These are phyloP conservation scores for Actinomucor elegans DNA, from an alignment of 371 early-diverging fungal genomes.

Conservation along the genomic window DNA sequence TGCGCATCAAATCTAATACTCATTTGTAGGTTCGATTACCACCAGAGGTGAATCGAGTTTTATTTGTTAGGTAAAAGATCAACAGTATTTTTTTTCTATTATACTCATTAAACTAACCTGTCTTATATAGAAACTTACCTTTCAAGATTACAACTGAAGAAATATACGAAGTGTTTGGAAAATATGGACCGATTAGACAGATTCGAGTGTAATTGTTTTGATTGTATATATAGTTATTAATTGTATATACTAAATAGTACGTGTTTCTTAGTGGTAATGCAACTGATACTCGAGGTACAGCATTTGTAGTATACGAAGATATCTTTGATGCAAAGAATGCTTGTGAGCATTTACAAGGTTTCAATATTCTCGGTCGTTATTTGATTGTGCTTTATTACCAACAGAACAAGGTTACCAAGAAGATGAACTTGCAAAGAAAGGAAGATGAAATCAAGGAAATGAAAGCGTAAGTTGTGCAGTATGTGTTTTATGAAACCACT, in stretches of 20 bases:
- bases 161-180: conserved; percentile 96
- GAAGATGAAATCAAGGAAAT: conserved; percentile 85
- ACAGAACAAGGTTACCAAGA: conserved; percentile 78
- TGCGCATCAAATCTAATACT: not conserved
- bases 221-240: no score
- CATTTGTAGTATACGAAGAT: conserved; percentile 96
- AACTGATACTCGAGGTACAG: conserved; percentile 89
- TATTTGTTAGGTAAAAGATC: conserved; percentile 75
- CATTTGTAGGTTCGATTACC: conserved; percentile 74
- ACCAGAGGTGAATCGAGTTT: conserved; percentile 90
- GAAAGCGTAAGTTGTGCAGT: conserved; percentile 58
- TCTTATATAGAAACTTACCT: conserved; percentile 76
- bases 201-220: conserved; percentile 79
- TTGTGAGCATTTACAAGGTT: conserved; percentile 92
- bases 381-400: conserved; percentile 94
- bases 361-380: conserved; percentile 94
- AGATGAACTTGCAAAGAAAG: conserved; percentile 81
- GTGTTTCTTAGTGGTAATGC: conserved; percentile 66
- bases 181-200: conserved; percentile 96
- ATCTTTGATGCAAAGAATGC: conserved; percentile 97
- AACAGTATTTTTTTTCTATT: no score
- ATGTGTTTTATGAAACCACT: not conserved
- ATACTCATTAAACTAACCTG: not conserved
- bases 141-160: conserved; percentile 95
- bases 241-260: no score